Base-by-base conservation (phyloP, 2,329 filamentous ascomycete species). In the Sporothrix sp. region DNA sequence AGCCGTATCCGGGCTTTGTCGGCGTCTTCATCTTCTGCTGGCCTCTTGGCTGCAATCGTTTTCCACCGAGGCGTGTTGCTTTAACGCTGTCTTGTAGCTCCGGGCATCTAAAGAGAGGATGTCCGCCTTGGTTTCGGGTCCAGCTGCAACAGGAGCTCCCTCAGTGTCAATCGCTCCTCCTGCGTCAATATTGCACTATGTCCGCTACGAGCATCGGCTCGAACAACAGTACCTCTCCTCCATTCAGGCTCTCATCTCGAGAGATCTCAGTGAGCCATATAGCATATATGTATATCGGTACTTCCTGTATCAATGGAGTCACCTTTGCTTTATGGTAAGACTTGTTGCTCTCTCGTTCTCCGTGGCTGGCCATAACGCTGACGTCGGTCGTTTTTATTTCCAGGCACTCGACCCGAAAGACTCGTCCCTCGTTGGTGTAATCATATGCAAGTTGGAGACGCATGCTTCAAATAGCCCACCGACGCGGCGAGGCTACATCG, bases 201-300 rank as follows among this genome's bases (percentile, higher is more conserved):
- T 81, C 30, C 79, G 81, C 60, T 84, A 84, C 60, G 70, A 79
- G 52, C 79, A 83, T 62, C 65, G 66, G 9, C 69, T 82, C 18
- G 81, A 84, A 60, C 68, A 73, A 38, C 65, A 77, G 64, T 78
- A 93, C 64, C 81, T 98, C 37, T 82, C 89, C 32, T 82, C 88
- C 37, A 96, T 98, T 67, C 83, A 91, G 50, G 83, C 90, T 52
- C 71, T 98, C 63, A 98, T 98, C 62, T 93, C 90, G 39, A 95
- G 91, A 62, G 93, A 97, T 64, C 76, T 98, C 45, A 97, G 91
- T 59, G 93, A 98, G 67, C 93, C 93, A 1, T 98, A 98, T 67
- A 97, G 91, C 69, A 97, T 98, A 65, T 98, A 98, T 71, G 93
- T 98, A 52, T 98, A 97, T 67, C 82, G 93, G 28, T 98, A 98